Evolutionary conservation across 148 eudicot species (phyloP).

Genomic region (Suaeda aralocaspica): DNA sequence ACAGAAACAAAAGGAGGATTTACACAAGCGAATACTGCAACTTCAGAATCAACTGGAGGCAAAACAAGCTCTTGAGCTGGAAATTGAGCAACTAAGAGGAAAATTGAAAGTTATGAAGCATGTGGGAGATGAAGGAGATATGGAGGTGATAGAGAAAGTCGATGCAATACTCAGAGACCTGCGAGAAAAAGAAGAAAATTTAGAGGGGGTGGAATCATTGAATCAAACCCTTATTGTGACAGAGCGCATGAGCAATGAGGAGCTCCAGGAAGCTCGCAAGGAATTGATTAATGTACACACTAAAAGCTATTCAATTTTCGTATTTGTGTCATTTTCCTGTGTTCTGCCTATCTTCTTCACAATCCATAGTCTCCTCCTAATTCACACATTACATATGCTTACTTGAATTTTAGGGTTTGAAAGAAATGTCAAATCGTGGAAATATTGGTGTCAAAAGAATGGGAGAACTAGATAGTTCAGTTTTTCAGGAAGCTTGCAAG

Average conservation of each 20-base stretch:
- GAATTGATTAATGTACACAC: constrained; percentile 67
- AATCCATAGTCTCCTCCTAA: constrained; percentile 10
- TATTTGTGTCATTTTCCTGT: background rate
- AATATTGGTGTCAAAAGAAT: constrained; percentile 73
- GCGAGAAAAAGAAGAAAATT: constrained; percentile 75
- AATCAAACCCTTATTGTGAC: constrained; percentile 77
- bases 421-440: constrained; percentile 49
- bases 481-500: constrained; percentile 68
- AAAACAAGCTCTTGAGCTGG: constrained; percentile 79
- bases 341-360: background rate
- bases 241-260: constrained; percentile 85
- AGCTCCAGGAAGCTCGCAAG: constrained; percentile 90
- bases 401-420: constrained; percentile 51
- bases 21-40: constrained; percentile 60
- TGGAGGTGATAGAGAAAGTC: constrained; percentile 66
- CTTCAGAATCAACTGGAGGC: constrained; percentile 77
- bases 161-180: constrained; percentile 48
- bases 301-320: background rate
- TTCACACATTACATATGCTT: constrained; percentile 9
- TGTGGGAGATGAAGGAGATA: constrained; percentile 70
- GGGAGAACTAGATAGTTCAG: constrained; percentile 81
- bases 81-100: constrained; percentile 73
- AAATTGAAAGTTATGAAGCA: constrained; percentile 69
- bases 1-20: constrained; percentile 77
- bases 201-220: constrained; percentile 55